Percentiles rank a stretch among this genome's conserved stretches.
phyloP scores from a whole-genome alignment of 164 flowering plant genomes.

The Vitis labrusca region DNA sequence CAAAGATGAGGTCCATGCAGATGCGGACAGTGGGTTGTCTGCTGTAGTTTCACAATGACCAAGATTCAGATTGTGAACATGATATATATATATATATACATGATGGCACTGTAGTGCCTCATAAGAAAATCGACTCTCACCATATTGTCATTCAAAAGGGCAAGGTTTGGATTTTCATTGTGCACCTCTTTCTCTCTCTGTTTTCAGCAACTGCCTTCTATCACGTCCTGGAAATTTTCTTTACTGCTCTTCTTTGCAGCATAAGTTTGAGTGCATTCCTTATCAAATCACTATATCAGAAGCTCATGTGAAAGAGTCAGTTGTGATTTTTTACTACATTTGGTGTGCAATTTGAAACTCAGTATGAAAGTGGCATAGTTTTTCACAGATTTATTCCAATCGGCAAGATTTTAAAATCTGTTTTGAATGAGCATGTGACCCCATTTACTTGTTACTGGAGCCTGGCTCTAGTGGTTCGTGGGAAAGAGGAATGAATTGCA shows the following conservation, averaged over 20 bases:
- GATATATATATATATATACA: conserved; percentile 42
- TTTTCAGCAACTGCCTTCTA: conserved; percentile 23
- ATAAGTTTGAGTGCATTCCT: conserved; percentile 29
- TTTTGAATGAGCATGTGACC: conserved; percentile 78
- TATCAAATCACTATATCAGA: conserved; percentile 29
- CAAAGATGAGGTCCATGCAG: too few species aligned
- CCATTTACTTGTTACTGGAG: conserved; percentile 96
- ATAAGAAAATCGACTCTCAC: conserved; percentile 47
- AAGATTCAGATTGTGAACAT: conserved; percentile 8
- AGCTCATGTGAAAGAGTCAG: conserved; percentile 70
- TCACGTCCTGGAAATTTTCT: conserved; percentile 24
- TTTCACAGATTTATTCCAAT: conserved; percentile 68
- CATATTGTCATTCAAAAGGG: conserved; percentile 40
- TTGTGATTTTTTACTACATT: conserved; percentile 66
- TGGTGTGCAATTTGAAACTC: conserved; percentile 93
- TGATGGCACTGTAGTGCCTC: conserved; percentile 24
- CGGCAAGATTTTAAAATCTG: conserved; percentile 72
- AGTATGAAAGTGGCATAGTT: conserved; percentile 60
- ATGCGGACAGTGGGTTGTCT: too few species aligned
- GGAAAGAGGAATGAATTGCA: conserved; percentile 40
- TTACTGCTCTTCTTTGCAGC: conserved; percentile 31
- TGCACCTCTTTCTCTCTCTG: conserved; percentile 22
- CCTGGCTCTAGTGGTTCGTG: conserved; percentile 63
- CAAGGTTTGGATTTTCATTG: conserved; percentile 16
- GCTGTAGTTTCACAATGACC: conserved; percentile 17